Base-by-base conservation (phyloP, 768 basidiomycete genomes). In the Pulveroboletus ravenelii region DNA sequence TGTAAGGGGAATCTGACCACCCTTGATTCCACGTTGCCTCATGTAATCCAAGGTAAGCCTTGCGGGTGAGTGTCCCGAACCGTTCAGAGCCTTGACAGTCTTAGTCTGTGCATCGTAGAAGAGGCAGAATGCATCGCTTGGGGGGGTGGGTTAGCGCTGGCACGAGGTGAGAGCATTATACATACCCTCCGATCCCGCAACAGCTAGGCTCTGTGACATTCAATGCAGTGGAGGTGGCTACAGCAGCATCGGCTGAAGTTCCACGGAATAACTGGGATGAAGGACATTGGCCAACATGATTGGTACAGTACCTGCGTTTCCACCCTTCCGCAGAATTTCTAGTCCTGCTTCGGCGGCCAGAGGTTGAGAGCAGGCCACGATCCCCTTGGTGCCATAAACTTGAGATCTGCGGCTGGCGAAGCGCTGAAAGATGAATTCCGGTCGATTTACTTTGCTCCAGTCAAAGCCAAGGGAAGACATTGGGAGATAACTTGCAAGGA, bases 141-240 rank as follows among this genome's bases (percentile, higher is more conserved):
- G 23, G 47, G 23, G 25, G 30, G 20, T n/a, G 10, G 48, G 35
- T 50, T 34, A 68, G 64, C 54, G 31, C 41, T 35, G 3, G 23
- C n/a, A 38, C 7, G 46, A 10, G 6, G 43, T 20, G 17, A 30
- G 29, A 50, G 38, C 13, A 48, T 36, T 13, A 20, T 12, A 66
- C 75, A 54, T 59, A 87, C 90, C 90, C 90, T 62, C 93, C 93
- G 50, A 96, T 90, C n/a, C 94, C 94, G 65, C 91, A 93, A 55
- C 72, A 87, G 59, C 81, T 87, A 25, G 85, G 91, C 60, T 94
- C 91, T 0, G 90, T 92, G 32, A 97, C 84, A 67, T 96, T 97
- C 59, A 99, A 68, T 14, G 93, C 94, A 5, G 85, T 93, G 43
- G 93, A 89, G 2, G 84, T 87, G 25, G 96, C 96, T 15, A 97